Percentiles rank a stretch among this genome's conserved stretches.
phyloP scores from a whole-genome alignment of 805 yeast genomes.

The Yarrowia yakushimensis region DNA sequence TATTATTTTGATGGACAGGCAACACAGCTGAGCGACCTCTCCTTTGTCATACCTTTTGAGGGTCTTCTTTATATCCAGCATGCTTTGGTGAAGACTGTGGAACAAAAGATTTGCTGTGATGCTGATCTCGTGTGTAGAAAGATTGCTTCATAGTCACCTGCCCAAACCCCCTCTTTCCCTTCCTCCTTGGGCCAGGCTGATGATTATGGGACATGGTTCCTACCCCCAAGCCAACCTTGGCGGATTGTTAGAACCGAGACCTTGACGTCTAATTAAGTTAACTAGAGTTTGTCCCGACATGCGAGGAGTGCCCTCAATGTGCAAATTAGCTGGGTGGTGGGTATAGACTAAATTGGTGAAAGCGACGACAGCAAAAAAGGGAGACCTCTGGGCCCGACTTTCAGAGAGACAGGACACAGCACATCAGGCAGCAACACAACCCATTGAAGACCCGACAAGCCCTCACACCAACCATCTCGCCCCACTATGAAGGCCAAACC shows the following conservation, averaged over 20 bases:
- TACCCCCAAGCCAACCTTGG: constrained; percentile 1
- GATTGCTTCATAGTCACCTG: background rate
- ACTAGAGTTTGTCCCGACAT: constrained; percentile 22
- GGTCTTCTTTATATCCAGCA: too few relatives aligned
- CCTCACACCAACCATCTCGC: background rate
- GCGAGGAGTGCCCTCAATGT: constrained; percentile 2
- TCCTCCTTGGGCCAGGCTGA: background rate
- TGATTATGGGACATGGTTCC: background rate
- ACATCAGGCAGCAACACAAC: background rate
- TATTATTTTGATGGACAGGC: background rate
- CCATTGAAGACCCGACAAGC: background rate
- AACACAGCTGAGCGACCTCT: background rate
- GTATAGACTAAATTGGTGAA: constrained; percentile 23
- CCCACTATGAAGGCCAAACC: constrained; percentile 38
- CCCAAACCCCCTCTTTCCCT: background rate
- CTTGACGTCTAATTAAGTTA: constrained; percentile 8
- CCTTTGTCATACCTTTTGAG: background rate
- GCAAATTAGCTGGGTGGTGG: background rate
- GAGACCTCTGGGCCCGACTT: background rate
- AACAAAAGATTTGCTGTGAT: too few relatives aligned
- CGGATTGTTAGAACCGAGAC: constrained; percentile 11
- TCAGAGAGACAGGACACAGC: background rate
- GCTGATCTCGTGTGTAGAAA: too few relatives aligned
- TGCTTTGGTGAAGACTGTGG: too few relatives aligned
- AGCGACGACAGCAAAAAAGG: constrained; percentile 19